phyloP scores from a whole-genome alignment of 352 stramenopile species.

The Phytophthora syringae region DNA sequence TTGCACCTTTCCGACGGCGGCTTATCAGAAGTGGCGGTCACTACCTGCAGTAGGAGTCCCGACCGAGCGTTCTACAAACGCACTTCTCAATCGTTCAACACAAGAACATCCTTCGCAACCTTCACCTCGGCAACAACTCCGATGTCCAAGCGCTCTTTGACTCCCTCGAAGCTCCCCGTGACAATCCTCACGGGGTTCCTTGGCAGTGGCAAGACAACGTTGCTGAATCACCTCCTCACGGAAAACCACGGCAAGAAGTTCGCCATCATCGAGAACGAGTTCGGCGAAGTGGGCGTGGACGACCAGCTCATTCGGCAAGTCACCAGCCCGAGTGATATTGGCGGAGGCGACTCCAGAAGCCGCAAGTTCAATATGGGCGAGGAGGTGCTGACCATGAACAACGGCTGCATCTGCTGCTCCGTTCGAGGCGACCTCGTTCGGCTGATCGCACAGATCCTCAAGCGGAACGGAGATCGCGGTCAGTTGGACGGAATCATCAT shows the following conservation, averaged over 20 bases:
- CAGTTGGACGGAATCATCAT: constrained; percentile 88
- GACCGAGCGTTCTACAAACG: background rate
- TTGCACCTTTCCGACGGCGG: constrained; percentile 26
- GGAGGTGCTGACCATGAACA: constrained; percentile 93
- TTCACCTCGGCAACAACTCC: constrained; percentile 15
- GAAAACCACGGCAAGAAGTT: constrained; percentile 92
- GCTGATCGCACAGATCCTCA: constrained; percentile 67
- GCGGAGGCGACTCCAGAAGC: constrained; percentile 34
- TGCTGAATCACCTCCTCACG: constrained; percentile 95
- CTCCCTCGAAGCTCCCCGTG: constrained; percentile 64
- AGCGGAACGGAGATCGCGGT: constrained; percentile 37
- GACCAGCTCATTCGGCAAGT: constrained; percentile 82
- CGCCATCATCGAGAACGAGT: constrained; percentile 97
- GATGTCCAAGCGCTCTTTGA: constrained; percentile 44
- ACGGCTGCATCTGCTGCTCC: constrained; percentile 97
- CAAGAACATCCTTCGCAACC: constrained; percentile 2
- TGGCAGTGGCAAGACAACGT: constrained; percentile 94
- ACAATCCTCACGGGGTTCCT: constrained; percentile 95
- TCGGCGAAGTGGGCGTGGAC: constrained; percentile 93
- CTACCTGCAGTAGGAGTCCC: too few relatives aligned
- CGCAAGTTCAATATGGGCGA: constrained; percentile 58
- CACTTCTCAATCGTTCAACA: constrained; percentile 22
- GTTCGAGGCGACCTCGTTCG: constrained; percentile 87
- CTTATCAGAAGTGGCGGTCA: background rate
- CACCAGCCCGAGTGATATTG: constrained; percentile 18